Base-by-base conservation (phyloP, 495 filamentous ascomycete species). In the Aspergillus biplanus region DNA sequence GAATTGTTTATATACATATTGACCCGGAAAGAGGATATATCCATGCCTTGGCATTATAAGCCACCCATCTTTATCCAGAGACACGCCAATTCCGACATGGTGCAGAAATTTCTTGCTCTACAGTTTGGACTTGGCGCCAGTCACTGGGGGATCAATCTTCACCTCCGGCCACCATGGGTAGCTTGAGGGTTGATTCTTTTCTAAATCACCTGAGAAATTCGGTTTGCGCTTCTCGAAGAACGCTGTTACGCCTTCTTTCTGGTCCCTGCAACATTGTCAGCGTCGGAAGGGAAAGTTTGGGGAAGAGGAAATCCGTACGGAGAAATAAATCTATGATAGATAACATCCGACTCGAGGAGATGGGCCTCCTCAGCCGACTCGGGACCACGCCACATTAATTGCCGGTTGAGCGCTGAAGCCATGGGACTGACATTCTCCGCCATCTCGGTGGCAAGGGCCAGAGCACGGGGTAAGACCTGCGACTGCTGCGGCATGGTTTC, bases 371-470 rank as follows among this genome's bases (percentile, higher is more conserved):
- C 86, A 2, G 84, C 77, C n/a, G 75, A 78, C 4, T 77, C 82
- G 6, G 79, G 77, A 52, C 82, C 80, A 11, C 84, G 75, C 76
- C 82, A 89, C 80, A 90, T 80, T 69, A 89, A 59, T 44, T 85
- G 84, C 34, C 78, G 78, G 76, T 87, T 88, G 63, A 88, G 69
- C 57, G 77, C 73, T 18, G 80, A 81, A 33, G 80, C 78, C 37
- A 86, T 82, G 3, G 72, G 72, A 68, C 81, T 85, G 3, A 85
- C 84, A 73, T 87, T 87, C 68, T 78, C 69, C 7, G 80, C 83
- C 42, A 89, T 81, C 21, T 89, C 86, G 1, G 76, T 72, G 6
- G 86, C 86, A 33, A 89, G 60, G 60, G 83, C 81, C 47, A 89
- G 69, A 8, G 86, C 86, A 33, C 83, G 78, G 11, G 77, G 75